These are phyloP conservation scores for Cutaneotrichosporon mucoides DNA, from an alignment of 1,284 basidiomycete genomes.

Conservation along the genomic window DNA sequence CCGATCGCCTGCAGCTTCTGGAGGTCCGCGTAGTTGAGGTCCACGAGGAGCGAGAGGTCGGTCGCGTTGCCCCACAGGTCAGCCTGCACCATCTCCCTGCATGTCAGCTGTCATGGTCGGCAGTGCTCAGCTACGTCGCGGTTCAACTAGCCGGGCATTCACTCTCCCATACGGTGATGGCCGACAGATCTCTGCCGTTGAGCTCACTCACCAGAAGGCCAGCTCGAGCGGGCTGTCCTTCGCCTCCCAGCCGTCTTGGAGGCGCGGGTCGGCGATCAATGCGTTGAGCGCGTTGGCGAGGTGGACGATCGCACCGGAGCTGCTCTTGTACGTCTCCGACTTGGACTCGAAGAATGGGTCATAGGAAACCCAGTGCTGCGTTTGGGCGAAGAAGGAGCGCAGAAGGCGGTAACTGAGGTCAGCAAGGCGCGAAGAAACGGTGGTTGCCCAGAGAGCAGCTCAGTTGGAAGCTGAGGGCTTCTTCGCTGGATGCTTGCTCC, in stretches of 20 bases:
- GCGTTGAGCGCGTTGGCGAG: constrained; percentile 40
- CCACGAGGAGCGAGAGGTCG: constrained; percentile 49
- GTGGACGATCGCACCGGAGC: constrained; percentile 68
- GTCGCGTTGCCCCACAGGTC: constrained; percentile 51
- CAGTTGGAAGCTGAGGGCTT: too few relatives aligned
- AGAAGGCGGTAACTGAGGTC: constrained; percentile 72
- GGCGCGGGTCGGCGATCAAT: constrained; percentile 31
- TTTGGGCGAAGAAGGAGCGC: constrained; percentile 67
- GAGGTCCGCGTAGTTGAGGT: constrained; percentile 62
- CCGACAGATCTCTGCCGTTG: too few relatives aligned
- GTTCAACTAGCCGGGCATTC: not conserved
- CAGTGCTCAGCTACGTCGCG: too few relatives aligned
- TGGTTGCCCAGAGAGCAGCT: too few relatives aligned
- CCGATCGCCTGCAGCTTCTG: constrained; percentile 77
- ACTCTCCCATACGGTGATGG: too few relatives aligned
- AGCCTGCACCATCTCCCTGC: constrained; percentile 47
- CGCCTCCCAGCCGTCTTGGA: constrained; percentile 30
- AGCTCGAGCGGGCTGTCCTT: constrained; percentile 41
- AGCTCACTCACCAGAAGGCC: constrained; percentile 41
- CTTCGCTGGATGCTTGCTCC: too few relatives aligned
- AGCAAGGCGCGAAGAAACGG: not conserved
- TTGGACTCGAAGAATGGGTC: constrained; percentile 87
- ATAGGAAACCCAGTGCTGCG: constrained; percentile 69
- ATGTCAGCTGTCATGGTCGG: not conserved
- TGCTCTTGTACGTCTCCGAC: constrained; percentile 74